Evolutionary conservation across 345 rosid species (phyloP), one percentile per base, ranked within the genome.

Genomic region (Laguncularia racemosa): DNA sequence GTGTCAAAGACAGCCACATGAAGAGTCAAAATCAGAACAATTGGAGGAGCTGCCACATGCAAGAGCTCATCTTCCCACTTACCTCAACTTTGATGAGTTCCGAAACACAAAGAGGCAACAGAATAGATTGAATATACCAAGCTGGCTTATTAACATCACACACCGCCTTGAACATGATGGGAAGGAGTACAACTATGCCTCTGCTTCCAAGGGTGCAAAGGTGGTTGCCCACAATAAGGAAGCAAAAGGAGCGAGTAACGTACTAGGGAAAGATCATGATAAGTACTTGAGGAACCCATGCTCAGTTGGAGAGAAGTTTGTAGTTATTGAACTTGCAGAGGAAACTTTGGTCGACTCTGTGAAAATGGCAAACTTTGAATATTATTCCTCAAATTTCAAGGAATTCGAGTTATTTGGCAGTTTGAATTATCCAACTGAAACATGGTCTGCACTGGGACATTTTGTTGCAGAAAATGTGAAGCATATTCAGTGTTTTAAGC

Each of bases 101-200:
- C 71, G 80, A 48, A 69, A 69, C 67, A 63, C 73, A 51, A 75
- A 64, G 18, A 69, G 65, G 69, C 78, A 60, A 66, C 83, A 75
- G 16, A 83, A 81, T 18, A 82, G 68, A 16, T 50, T 66, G 20
- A 66, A 62, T 1, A 48, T 74, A 51, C 69, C 84, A 14, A 66
- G 66, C 17, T 75, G 60, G 73, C 77, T 81, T 44, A 67, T 61
- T 28, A 89, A 84, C 71, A 83, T 70, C 51, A 84, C 95, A 20
- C 96, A 81, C 58, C 78, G 95, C 70, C 76, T 83, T 50, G 96
- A 92, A 63, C 85, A 81, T 5, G 98, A 92, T 69, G 98, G 96
- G 28, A 74, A 78, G 0, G 96, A 91, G 50, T 92, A 86, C 62
- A 86, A 89, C 70, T 89, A 81, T 64, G 98, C 96, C 14, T 86